Conservation (phyloP, 768 basidiomycete genomes). For the Neoboletus brunneissimus region DNA sequence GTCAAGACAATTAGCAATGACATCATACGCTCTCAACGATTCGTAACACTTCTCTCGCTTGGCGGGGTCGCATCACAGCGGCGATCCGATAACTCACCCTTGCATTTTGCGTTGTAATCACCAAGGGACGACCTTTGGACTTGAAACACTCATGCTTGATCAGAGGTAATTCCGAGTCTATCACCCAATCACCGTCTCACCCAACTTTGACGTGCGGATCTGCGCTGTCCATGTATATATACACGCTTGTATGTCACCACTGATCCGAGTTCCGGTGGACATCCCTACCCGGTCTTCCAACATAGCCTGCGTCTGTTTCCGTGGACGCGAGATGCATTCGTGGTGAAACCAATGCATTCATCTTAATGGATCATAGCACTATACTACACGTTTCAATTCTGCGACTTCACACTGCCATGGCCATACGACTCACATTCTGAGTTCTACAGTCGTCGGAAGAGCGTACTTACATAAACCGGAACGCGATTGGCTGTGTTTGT, state of each 20-base stretch:
- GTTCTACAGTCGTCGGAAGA: neutral
- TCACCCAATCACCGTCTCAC: neutral
- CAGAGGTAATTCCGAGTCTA: neutral
- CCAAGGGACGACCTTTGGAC: neutral
- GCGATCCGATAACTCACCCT: constrained; percentile 2
- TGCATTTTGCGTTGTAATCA: constrained; percentile 4
- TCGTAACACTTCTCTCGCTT: neutral
- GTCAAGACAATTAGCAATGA: constrained; percentile 9
- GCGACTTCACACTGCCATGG: neutral
- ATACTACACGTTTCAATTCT: neutral
- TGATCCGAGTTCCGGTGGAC: neutral
- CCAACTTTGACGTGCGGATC: neutral
- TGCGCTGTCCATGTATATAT: neutral
- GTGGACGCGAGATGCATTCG: neutral
- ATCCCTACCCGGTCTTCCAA: neutral
- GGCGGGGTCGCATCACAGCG: neutral
- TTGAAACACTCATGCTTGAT: neutral
- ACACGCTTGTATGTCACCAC: neutral
- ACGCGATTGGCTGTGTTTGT: neutral
- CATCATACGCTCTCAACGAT: neutral
- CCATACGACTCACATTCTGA: neutral
- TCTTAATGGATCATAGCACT: neutral
- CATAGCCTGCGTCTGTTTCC: neutral
- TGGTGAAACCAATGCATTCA: neutral
- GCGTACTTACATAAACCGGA: neutral